phyloP scores from a whole-genome alignment of 2,329 filamentous ascomycete genomes.

The Ceratocystis huliohia region DNA sequence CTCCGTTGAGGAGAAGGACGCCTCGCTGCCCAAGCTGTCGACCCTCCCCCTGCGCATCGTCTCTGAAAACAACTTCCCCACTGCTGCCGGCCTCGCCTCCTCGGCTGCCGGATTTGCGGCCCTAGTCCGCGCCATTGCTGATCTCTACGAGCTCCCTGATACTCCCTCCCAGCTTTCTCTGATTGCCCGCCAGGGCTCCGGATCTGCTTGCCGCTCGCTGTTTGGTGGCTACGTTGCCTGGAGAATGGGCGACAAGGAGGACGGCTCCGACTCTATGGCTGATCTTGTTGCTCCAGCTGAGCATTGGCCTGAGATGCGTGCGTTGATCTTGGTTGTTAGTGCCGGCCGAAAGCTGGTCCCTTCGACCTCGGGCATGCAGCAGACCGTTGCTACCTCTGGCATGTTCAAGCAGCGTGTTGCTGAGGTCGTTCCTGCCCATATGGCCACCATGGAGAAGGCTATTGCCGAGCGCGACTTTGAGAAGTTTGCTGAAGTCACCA shows the following conservation, averaged over 20 bases:
- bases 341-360: conserved; percentile 93
- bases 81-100: conserved; percentile 74
- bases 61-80: conserved; percentile 98
- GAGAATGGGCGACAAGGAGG: conserved; percentile 61
- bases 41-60: conserved; percentile 69
- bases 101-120: conserved; percentile 59
- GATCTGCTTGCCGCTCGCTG: conserved; percentile 82
- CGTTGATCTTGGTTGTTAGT: conserved; percentile 78
- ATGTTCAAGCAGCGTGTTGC: conserved; percentile 68
- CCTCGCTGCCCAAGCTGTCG: conserved; percentile 71
- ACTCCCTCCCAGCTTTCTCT: conserved; percentile 71
- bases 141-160: conserved; percentile 77
- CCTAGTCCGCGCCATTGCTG: conserved; percentile 71
- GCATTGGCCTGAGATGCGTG: conserved; percentile 94
- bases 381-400: conserved; percentile 81
- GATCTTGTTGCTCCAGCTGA: conserved; percentile 76
- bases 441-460: conserved; percentile 74
- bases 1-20: conserved; percentile 57
- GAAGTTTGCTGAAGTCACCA: conserved; percentile 77
- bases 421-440: conserved; percentile 66
- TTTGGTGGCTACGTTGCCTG: conserved; percentile 96
- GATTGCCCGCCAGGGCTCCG: conserved; percentile 86
- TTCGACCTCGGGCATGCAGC: conserved; percentile 91
- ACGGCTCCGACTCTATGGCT: conserved; percentile 78
- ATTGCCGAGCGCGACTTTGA: conserved; percentile 69